A percentile compares a stretch with the other conserved stretches of the same genome.
These are phyloP conservation scores for Capsicum chinense DNA, from an alignment of 257 asterid genomes.

Conservation along the genomic window DNA sequence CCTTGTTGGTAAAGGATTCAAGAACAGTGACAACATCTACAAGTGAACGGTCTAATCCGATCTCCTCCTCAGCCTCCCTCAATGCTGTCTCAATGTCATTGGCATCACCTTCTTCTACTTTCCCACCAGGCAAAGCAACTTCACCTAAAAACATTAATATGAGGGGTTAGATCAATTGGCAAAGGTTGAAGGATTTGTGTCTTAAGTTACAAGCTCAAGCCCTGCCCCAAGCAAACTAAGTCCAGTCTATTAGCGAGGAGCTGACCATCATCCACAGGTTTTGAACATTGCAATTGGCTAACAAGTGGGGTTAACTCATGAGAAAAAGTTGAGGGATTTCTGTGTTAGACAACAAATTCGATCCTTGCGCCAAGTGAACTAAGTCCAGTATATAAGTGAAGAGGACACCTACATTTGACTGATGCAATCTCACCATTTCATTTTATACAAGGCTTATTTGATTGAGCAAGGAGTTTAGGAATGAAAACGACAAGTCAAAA, in stretches of 20 bases:
- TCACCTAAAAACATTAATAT: constrained; percentile 57
- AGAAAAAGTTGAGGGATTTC: neutral
- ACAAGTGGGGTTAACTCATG: neutral
- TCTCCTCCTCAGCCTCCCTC: constrained; percentile 93
- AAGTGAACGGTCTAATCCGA: constrained; percentile 76
- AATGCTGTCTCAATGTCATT: constrained; percentile 65
- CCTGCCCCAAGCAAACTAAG: neutral
- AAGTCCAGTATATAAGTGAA: too few relatives aligned
- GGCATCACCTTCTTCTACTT: constrained; percentile 68
- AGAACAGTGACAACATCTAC: constrained; percentile 68
- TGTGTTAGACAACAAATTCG: neutral
- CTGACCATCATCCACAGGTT: neutral
- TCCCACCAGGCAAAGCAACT: constrained; percentile 91
- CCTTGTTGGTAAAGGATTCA: constrained; percentile 62
- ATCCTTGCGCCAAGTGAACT: neutral
- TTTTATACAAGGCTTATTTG: too few relatives aligned
- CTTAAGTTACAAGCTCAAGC: neutral
- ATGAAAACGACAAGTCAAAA: too few relatives aligned
- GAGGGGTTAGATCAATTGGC: neutral
- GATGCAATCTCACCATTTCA: too few relatives aligned
- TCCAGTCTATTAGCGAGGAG: neutral
- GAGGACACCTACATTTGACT: neutral
- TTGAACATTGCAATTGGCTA: neutral
- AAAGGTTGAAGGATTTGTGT: neutral
- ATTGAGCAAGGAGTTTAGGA: too few relatives aligned